Evolutionary conservation across 1,139 yeast species (phyloP), one percentile per base, ranked within the genome.

Genomic region (Yueomyces sp.): DNA sequence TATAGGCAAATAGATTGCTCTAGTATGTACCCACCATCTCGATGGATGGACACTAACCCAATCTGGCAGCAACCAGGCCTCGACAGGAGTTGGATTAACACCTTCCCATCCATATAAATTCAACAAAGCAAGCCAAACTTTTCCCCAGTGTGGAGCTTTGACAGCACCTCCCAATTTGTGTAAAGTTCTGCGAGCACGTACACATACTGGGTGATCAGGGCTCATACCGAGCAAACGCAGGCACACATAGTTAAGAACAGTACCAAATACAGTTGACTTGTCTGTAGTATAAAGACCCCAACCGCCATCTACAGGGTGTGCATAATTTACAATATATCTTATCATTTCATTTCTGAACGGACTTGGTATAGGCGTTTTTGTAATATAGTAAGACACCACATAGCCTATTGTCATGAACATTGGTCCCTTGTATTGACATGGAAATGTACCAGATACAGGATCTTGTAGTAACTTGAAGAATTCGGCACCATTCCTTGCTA

Each of bases 261-360:
- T 93, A 4, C 99, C 98, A 60, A 87, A 89, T 51, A 93, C 93
- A 0, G 98, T 93, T 5, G 94, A 81, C 59, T 89, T 91, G 57
- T 91, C 98, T 40, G 76, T 79, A 3, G 87, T 76, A 58, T 91
- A 97, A 41, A 93, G 70, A 0, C 97, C 98, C 98, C 99, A 93
- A 1, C 98, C 99, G n/a, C 99, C 99, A 63, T 93, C 99, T 0
- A 87, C 95, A 0, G 96, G 97, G 59, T 91, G 96, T 0, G 97
- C 81, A 0, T 85, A 75, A 58, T 93, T 93, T 25, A 86, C 86
- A 27, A 91, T 65, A 57, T 87, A 91, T 44, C 97, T 70, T 36
- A 82, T 76, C 60, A 93, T 66, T 60, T 93, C 98, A 8, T 67
- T 63, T 48, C 69, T 67, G 51, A 73, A 76, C 31, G 77, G 80